Evolutionary conservation across 331 rosid genomes (phyloP), one percentile per base, ranked within the genome.

Genomic region (Erythrophleum ivorense): DNA sequence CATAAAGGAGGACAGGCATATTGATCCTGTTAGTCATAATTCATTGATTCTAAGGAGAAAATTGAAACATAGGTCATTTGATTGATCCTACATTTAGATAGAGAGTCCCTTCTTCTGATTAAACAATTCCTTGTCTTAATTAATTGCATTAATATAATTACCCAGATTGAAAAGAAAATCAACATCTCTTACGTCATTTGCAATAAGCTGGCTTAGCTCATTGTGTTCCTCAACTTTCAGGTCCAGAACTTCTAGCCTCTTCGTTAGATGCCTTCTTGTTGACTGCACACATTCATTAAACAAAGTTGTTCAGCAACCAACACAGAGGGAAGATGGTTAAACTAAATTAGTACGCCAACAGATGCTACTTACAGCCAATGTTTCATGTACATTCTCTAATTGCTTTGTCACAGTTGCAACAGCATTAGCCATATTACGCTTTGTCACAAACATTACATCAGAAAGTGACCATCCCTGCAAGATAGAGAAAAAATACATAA

Each of bases 401-500:
- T 94, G 97, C 80, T 89, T 90, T 59, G 94, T 83, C 49, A 94
- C 92, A 13, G 83, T 84, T 33, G 84, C 80, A 52, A 90, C 87
- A 79, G 94, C 97, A 87, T 86, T 92, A 29, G 85, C 91, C 97
- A 90, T 90, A 76, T 89, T 94, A 70, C 84, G 86, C 91, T 86
- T 92, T 16, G 98, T 94, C 69, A 91, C 98, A 83, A 86, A 94
- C 97, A 94, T 92, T 46, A 92, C 88, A 80, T 94, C 97, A 7
- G 96, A 88, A 76, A 90, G 77, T 60, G 94, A 91, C 93, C 86
- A 91, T 45, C 91, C 92, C 96, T 92, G 88, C 71, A 85, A 34
- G n/a, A 53, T 2, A 67, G 43, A 45, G 40, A 48, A 71, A 54
- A 67, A 75, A 58, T 75, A 0, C 0, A 24, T 5, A 62, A 2